Conservation (phyloP, 805 yeast species). For the Pichia nakasei region DNA sequence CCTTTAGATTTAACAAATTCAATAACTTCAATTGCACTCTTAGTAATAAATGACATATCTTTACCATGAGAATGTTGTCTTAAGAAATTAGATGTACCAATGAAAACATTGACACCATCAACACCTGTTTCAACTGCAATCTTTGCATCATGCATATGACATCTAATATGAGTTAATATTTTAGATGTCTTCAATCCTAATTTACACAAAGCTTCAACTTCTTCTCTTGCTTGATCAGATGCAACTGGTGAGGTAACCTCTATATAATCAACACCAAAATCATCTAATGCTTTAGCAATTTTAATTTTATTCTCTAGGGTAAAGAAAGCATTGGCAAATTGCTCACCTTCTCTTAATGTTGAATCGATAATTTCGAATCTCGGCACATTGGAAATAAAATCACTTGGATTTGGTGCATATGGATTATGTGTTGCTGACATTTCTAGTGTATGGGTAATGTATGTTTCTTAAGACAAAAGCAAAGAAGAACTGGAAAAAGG, state of each 20-base stretch:
- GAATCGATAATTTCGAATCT: slow-evolving; percentile 48
- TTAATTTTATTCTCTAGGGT: slow-evolving; percentile 46
- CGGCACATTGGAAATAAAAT: slow-evolving; percentile 45
- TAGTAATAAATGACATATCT: slow-evolving; percentile 51
- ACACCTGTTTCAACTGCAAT: slow-evolving; percentile 56
- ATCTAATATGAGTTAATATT: slow-evolving; percentile 50
- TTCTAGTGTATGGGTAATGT: not conserved
- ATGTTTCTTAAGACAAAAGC: not conserved
- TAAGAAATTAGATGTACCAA: slow-evolving; percentile 50
- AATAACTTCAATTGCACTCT: slow-evolving; percentile 49
- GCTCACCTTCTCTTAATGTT: slow-evolving; percentile 57
- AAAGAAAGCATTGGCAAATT: slow-evolving; percentile 55
- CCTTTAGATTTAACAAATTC: slow-evolving; percentile 54
- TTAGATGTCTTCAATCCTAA: slow-evolving; percentile 46
- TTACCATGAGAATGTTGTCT: slow-evolving; percentile 53
- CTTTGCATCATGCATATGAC: slow-evolving; percentile 54
- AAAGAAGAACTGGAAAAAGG: not conserved
- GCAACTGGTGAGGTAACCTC: slow-evolving; percentile 55
- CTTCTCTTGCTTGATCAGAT: slow-evolving; percentile 47
- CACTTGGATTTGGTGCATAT: slow-evolving; percentile 52
- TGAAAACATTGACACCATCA: slow-evolving; percentile 54
- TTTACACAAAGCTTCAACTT: slow-evolving; percentile 53
- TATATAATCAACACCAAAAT: slow-evolving; percentile 53
- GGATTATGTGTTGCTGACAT: slow-evolving; percentile 31
- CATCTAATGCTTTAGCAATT: slow-evolving; percentile 53